phyloP scores from a whole-genome alignment of 2,329 filamentous ascomycete genomes.

The Clonostachys chloroleuca region DNA sequence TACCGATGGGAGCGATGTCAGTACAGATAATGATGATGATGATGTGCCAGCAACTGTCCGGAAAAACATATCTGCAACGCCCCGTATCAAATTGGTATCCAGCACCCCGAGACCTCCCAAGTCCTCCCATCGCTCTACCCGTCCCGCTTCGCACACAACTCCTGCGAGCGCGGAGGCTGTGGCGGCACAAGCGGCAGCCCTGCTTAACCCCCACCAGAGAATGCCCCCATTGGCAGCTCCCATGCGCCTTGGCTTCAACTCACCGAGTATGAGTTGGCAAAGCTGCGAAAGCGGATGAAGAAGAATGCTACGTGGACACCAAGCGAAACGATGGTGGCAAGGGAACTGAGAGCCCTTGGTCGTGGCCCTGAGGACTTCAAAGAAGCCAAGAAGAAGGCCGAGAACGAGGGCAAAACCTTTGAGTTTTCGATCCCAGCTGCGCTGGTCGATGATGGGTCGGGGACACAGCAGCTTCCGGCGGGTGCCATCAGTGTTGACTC shows the following conservation, averaged over 20 bases:
- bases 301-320: conserved; percentile 85
- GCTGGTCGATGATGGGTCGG: conserved; percentile 43
- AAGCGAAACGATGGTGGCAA: conserved; percentile 79
- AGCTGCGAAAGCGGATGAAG: conserved; percentile 81
- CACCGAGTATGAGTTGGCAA: conserved; percentile 60
- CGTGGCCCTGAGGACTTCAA: conserved; percentile 61
- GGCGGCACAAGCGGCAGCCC: conserved; percentile 31
- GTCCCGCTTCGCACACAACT: conserved; percentile 24
- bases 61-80: conserved; percentile 25
- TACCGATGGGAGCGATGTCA: conserved; percentile 47
- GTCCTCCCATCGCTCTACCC: conserved; percentile 32
- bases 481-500: conserved; percentile 56
- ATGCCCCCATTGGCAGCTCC: conserved; percentile 51
- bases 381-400: conserved; percentile 59
- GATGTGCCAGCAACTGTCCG: conserved; percentile 23
- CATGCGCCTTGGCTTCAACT: conserved; percentile 64
- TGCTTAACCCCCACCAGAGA: conserved; percentile 55
- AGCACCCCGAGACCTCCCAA: conserved; percentile 24
- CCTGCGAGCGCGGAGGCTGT: conserved; percentile 26
- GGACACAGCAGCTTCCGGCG: conserved; percentile 47
- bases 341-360: conserved; percentile 68
- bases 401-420: conserved; percentile 61
- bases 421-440: conserved; percentile 30
- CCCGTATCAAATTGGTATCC: conserved; percentile 46
- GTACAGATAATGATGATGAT: conserved; percentile 45